Conservation (phyloP, 768 basidiomycete genomes). For the Leccinum obscurum region DNA sequence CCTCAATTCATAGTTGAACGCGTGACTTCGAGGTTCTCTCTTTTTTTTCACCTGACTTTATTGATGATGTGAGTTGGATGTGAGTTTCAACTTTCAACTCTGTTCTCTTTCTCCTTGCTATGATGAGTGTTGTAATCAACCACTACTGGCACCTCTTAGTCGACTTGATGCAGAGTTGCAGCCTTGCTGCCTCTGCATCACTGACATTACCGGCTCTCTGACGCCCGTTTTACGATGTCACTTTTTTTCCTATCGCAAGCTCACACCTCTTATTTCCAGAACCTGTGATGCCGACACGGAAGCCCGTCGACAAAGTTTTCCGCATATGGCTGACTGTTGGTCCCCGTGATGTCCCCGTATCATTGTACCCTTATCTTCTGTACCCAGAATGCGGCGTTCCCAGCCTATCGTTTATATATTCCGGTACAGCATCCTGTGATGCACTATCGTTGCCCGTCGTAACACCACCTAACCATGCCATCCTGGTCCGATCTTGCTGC, state of each 20-base stretch:
- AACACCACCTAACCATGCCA: constrained; percentile 10
- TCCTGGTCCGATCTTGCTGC: constrained; percentile 54
- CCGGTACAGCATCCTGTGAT: background rate
- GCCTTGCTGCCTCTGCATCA: constrained; percentile 48
- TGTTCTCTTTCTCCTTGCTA: background rate
- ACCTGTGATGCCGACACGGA: background rate
- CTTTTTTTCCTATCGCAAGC: constrained; percentile 5
- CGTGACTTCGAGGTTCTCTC: background rate
- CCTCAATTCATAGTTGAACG: constrained; percentile 14
- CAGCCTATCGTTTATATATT: constrained; percentile 10
- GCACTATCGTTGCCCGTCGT: background rate
- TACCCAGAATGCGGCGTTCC: constrained; percentile 1
- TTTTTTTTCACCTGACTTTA: background rate
- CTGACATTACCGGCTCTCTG: constrained; percentile 77
- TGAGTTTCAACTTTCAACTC: constrained; percentile 15
- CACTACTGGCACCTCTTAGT: constrained; percentile 91
- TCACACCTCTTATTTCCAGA: constrained; percentile 22
- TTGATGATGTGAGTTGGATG: background rate
- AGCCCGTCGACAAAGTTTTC: background rate
- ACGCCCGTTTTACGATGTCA: constrained; percentile 22
- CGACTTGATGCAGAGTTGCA: constrained; percentile 55
- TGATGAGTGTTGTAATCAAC: constrained; percentile 82
- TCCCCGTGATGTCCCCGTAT: constrained; percentile 5
- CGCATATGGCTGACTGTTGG: background rate
- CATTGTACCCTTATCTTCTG: constrained; percentile 12